These are phyloP conservation scores for Exophiala sp. DNA, from an alignment of 2,329 filamentous ascomycete genomes.

Conservation along the genomic window DNA sequence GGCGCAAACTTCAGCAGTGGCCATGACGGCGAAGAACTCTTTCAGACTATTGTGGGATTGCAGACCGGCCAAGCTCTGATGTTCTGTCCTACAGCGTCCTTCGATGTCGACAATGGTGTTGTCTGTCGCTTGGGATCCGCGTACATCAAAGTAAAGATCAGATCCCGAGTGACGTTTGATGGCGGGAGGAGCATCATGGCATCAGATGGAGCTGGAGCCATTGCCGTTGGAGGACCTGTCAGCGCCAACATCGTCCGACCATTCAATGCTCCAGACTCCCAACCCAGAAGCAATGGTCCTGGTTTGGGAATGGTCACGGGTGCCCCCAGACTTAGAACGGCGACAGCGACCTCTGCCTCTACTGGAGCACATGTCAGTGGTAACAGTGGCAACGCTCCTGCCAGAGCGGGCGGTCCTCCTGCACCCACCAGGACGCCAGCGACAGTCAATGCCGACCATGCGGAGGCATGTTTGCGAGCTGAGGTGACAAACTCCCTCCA, in stretches of 20 bases:
- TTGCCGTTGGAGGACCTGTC: not conserved
- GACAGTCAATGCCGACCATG: no score
- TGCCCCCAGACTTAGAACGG: no score
- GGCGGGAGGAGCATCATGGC: slow-evolving; percentile 41
- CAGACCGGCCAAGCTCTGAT: slow-evolving; percentile 49
- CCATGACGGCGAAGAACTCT: slow-evolving; percentile 33
- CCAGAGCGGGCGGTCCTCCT: no score
- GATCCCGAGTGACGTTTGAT: slow-evolving; percentile 43
- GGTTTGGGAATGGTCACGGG: no score
- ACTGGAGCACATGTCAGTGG: no score
- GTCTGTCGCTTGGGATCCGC: slow-evolving; percentile 28
- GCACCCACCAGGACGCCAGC: no score
- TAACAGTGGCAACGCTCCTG: no score
- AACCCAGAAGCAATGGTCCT: not conserved
- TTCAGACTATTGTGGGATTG: slow-evolving; percentile 48
- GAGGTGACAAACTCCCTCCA: no score
- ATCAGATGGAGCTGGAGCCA: slow-evolving; percentile 14
- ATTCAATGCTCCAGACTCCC: not conserved
- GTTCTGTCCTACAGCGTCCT: slow-evolving; percentile 47
- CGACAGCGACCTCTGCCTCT: no score
- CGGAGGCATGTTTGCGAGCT: no score
- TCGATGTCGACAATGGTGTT: slow-evolving; percentile 31
- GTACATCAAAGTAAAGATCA: slow-evolving; percentile 39
- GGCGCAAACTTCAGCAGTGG: slow-evolving; percentile 32
- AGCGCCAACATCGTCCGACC: not conserved